phyloP scores from a whole-genome alignment of 1,284 basidiomycete species.

The Hemileia vastatrix region DNA sequence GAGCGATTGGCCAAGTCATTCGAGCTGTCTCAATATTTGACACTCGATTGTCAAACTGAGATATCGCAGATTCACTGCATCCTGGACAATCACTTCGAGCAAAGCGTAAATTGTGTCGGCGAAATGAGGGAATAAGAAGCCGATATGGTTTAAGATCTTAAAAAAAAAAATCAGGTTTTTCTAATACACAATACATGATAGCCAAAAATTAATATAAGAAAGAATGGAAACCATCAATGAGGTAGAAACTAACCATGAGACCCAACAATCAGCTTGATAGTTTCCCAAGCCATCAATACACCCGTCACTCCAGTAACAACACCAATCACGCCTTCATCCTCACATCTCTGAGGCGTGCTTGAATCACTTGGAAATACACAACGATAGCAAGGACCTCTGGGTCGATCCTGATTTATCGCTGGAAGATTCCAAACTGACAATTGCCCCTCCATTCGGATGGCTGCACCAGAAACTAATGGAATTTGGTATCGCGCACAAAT shows the following conservation, averaged over 20 bases:
- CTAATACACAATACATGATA: slow-evolving; percentile 11
- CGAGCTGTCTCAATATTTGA: not conserved
- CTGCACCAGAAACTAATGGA: slow-evolving; percentile 84
- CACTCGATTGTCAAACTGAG: not conserved
- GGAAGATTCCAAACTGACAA: slow-evolving; percentile 65
- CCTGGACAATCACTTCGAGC: slow-evolving; percentile 8
- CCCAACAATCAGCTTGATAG: slow-evolving; percentile 69
- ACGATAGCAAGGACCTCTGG: slow-evolving; percentile 78
- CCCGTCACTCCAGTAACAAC: slow-evolving; percentile 84
- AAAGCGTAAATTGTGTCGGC: slow-evolving; percentile 10
- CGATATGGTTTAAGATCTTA: slow-evolving; percentile 6
- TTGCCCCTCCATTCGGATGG: slow-evolving; percentile 83
- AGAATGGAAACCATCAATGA: slow-evolving; percentile 47
- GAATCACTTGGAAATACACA: slow-evolving; percentile 68
- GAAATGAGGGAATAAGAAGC: slow-evolving; percentile 16
- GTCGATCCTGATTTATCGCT: slow-evolving; percentile 7
- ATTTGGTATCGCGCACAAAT: slow-evolving; percentile 62
- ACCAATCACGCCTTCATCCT: slow-evolving; percentile 83
- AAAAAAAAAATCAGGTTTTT: not conserved
- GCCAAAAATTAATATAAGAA: not conserved
- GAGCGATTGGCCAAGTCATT: not conserved
- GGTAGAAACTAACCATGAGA: slow-evolving; percentile 55
- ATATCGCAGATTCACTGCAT: not conserved
- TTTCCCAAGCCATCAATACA: slow-evolving; percentile 77
- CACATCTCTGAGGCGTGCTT: slow-evolving; percentile 64